Conservation (phyloP, 345 rosid genomes). For the Erysimum cheiranthoides region DNA sequence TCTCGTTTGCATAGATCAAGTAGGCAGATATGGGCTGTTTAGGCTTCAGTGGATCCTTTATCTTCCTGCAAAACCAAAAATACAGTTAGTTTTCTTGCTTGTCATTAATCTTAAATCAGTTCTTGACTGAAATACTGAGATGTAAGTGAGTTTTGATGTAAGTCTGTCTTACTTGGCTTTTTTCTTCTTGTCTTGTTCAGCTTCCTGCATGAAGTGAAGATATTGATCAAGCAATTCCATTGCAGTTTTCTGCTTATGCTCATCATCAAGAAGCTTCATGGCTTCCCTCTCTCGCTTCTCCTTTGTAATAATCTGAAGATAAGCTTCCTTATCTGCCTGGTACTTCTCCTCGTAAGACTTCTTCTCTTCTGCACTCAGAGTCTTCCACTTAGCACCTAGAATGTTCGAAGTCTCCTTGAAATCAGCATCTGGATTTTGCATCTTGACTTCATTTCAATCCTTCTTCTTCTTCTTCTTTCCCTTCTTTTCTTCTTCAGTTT, state of each 20-base stretch:
- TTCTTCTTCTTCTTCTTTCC: constrained; percentile 70
- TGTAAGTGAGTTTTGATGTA: too few relatives aligned
- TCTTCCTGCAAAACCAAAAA: constrained; percentile 58
- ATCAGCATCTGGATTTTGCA: constrained; percentile 77
- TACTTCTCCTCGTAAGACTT: constrained; percentile 92
- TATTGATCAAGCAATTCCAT: too few relatives aligned
- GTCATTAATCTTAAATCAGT: constrained; percentile 28
- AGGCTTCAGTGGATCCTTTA: constrained; percentile 84
- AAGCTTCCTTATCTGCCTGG: constrained; percentile 70
- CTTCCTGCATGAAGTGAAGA: too few relatives aligned
- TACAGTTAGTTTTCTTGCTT: constrained; percentile 37
- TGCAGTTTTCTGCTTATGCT: too few relatives aligned
- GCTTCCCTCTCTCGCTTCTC: constrained; percentile 92
- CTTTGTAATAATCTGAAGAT: constrained; percentile 68
- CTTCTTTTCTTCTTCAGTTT: constrained; percentile 62
- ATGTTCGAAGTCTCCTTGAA: constrained; percentile 81
- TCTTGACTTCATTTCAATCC: constrained; percentile 87
- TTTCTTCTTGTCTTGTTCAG: constrained; percentile 73
- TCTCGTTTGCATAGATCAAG: constrained; percentile 71
- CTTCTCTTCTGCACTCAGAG: constrained; percentile 69
- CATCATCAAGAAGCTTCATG: constrained; percentile 85
- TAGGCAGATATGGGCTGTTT: constrained; percentile 83
- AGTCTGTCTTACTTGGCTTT: constrained; percentile 50
- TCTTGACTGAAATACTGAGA: neutral
- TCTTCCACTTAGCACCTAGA: constrained; percentile 87